Conservation (phyloP, 495 filamentous ascomycete species). For the Penicillium psychrofluorescens region DNA sequence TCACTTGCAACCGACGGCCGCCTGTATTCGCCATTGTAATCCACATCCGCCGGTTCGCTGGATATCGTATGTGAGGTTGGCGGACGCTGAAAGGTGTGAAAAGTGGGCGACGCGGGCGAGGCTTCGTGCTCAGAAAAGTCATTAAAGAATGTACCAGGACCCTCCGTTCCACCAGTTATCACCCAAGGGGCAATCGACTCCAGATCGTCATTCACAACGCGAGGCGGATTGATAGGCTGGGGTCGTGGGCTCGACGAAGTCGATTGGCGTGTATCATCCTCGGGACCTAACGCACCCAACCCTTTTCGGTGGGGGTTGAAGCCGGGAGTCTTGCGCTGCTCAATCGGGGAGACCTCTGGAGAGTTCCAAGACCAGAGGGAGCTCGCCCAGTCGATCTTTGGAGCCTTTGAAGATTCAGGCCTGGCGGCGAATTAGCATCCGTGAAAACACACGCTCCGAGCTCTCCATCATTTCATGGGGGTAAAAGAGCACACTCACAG, state of each 20-base stretch:
- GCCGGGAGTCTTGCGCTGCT: constrained; percentile 32
- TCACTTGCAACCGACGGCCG: constrained; percentile 86
- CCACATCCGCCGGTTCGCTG: constrained; percentile 61
- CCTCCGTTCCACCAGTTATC: constrained; percentile 27
- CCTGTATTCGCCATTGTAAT: constrained; percentile 64
- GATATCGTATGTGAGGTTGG: constrained; percentile 51
- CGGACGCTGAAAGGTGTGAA: constrained; percentile 40
- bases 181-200: constrained; percentile 33
- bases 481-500: constrained; percentile 26
- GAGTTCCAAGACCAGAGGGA: constrained; percentile 39
- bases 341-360: constrained; percentile 37
- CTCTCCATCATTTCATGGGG: neutral
- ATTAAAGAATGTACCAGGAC: constrained; percentile 35
- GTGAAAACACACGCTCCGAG: neutral
- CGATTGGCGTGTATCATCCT: constrained; percentile 21
- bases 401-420: constrained; percentile 14
- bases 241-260: constrained; percentile 20
- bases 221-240: constrained; percentile 18
- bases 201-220: constrained; percentile 17
- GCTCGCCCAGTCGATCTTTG: constrained; percentile 25
- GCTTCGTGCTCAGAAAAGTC: constrained; percentile 35
- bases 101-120: constrained; percentile 56
- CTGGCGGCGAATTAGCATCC: constrained; percentile 9
- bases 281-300: constrained; percentile 23
- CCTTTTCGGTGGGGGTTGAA: constrained; percentile 35